These are phyloP conservation scores for Myxozyma nipponensis DNA, from an alignment of 805 yeast species.

Conservation along the genomic window DNA sequence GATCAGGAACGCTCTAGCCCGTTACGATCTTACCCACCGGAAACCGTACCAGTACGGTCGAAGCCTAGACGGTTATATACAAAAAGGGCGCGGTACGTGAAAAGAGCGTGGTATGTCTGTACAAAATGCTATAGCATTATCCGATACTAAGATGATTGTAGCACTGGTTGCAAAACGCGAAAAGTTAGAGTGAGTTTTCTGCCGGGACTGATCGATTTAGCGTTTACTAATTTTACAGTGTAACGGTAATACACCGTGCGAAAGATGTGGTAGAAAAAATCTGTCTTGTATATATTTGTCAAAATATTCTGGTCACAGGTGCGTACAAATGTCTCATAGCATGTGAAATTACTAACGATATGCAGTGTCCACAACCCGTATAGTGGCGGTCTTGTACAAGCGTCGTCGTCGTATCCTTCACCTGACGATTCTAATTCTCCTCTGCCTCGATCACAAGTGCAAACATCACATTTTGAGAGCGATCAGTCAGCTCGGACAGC, in stretches of 20 bases:
- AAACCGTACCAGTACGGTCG: neutral
- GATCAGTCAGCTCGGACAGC: too few relatives aligned
- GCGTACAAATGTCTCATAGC: too few relatives aligned
- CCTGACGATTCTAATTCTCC: too few relatives aligned
- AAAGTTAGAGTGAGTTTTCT: constrained; percentile 32
- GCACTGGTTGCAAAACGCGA: constrained; percentile 29
- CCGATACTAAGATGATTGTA: neutral
- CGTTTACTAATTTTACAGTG: too few relatives aligned
- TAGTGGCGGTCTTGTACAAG: too few relatives aligned
- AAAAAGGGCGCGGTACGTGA: neutral
- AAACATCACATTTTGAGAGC: too few relatives aligned
- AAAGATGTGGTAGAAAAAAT: constrained; percentile 25
- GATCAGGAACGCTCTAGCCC: neutral
- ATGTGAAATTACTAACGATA: too few relatives aligned
- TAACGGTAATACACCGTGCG: constrained; percentile 29
- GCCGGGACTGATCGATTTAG: too few relatives aligned
- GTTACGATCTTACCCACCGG: neutral
- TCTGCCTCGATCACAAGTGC: too few relatives aligned
- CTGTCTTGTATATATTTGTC: constrained; percentile 26
- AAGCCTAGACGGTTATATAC: neutral
- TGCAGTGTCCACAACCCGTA: too few relatives aligned
- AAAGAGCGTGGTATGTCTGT: constrained; percentile 18
- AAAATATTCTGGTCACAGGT: neutral
- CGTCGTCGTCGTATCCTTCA: too few relatives aligned
- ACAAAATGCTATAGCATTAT: neutral